These are phyloP conservation scores for Chondrostereum purpureum DNA, from an alignment of 1,284 basidiomycete genomes.

Conservation along the genomic window DNA sequence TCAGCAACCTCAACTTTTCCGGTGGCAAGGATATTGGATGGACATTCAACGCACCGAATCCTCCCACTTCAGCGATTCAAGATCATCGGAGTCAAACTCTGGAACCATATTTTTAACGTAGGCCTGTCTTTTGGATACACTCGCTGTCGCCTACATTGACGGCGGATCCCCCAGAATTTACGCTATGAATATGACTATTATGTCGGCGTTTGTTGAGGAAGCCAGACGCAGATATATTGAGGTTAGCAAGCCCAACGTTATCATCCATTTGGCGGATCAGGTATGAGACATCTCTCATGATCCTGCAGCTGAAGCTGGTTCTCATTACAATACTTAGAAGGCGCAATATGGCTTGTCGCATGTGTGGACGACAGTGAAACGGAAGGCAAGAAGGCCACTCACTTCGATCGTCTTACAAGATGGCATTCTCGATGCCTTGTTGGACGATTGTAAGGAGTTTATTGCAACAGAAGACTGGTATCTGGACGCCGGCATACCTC, in stretches of 20 bases:
- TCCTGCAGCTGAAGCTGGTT: conserved; percentile 2
- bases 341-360: conserved; percentile 27
- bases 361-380: conserved; percentile 39
- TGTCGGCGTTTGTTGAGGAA: conserved; percentile 40
- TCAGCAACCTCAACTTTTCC: conserved; percentile 37
- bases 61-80: conserved; percentile 22
- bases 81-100: conserved; percentile 19
- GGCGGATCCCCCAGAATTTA: conserved; percentile 41
- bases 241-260: conserved; percentile 36
- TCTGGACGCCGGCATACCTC: conserved; percentile 44
- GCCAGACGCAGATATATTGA: conserved; percentile 36
- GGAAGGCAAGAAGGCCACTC: conserved; percentile 39
- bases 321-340: conserved; percentile 15
- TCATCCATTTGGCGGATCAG: conserved; percentile 34
- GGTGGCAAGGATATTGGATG: conserved; percentile 44
- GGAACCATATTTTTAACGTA: conserved; percentile 15
- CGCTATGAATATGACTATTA: conserved; percentile 34
- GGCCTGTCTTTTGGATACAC: conserved; percentile 2
- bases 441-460: conserved; percentile 46
- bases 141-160: conserved; percentile 1
- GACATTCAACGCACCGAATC: conserved; percentile 31
- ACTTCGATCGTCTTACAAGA: conserved; percentile 44
- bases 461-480: conserved; percentile 48
- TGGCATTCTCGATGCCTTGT: conserved; percentile 37
- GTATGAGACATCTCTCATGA: conserved; percentile 18